Evolutionary conservation across 2,329 filamentous ascomycete species (phyloP), one percentile per base, ranked within the genome.

Genomic region (Magnaporthiopsis rhizophila): DNA sequence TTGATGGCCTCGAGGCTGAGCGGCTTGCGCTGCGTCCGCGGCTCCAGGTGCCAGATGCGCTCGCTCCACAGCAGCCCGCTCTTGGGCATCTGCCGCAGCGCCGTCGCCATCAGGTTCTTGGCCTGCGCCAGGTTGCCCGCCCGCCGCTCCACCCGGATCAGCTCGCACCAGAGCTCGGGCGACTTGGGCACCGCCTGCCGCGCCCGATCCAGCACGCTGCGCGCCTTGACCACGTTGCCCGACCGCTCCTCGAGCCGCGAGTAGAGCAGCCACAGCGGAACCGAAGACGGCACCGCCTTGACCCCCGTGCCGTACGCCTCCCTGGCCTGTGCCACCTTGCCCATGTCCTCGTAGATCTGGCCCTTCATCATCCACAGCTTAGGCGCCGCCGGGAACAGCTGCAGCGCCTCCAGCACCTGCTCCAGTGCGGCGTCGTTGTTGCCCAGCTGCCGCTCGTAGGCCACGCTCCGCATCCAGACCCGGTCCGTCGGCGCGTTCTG

Each of bases 311-410:
- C 86, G 76, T 95, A 98, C 0, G 94, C 92, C 74, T 98, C 92
- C 60, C 95, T 87, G 3, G 95, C 95, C 75, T 95, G 90, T 0
- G 89, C 88, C 18, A 89, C 79, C 77, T 92, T 92, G 70, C 85
- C 88, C 60, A 92, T 83, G 58, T 88, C 84, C 72, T 97, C 90
- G 80, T 99, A 99, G 67, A 98, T 95, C 74, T 99, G 95, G 0
- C 96, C 95, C 78, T 99, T 99, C 80, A 97, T 91, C 90, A 98
- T 97, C 89, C 94, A 97, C 30, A 99, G 83, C 77, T 98, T 98
- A 63, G 91, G 84, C 15, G 89, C 86, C 59, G 87, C 85, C 0
- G 95, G 94, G 79, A 96, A 99, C 12, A 91, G 83, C 68, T 93
- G 89, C 50, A 99, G 80, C 1, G 89, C 95, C 73, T 96, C 89